Evolutionary conservation across 2,329 filamentous ascomycete species (phyloP), one percentile per base, ranked within the genome.

Genomic region (Venturia carpophila): DNA sequence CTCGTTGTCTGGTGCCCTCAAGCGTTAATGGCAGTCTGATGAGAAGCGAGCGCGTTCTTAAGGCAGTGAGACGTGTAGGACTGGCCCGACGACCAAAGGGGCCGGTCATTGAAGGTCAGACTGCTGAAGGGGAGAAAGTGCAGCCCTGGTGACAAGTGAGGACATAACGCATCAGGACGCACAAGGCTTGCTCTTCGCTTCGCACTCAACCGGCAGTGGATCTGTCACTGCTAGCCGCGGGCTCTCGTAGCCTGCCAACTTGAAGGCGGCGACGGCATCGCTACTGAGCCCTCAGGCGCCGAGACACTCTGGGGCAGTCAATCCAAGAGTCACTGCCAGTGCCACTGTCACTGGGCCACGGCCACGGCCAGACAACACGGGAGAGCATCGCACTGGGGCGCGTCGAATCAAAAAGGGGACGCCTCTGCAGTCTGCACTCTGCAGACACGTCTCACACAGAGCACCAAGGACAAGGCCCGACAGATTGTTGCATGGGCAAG

Each of bases 1-100:
- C 47, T 52, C 39, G 37, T 45, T 27, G 21, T 45, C 42, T 61
- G 39, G 60, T 61, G 60, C 60, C 43, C 42, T 43, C 39, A 24
- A 27, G 37, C 60, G 37, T 61, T 42, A 42, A 61, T 61, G 60
- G 60, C 60, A 34, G 24, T 30, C 42, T 61, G 41, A 41, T 61
- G 60, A 61, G 39, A 61, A 43, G 42, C 60, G n/a, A 61, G 37
- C n/a, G 60, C 60, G n/a, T 61, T 61, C 60, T 61, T 37, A 61
- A 52, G 34, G 60, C 60, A 42, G 60, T 61, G 60, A 61, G 60
- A 61, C 60, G 39, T 61, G 60, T 37, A 42, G 42, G 60, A 45
- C 27, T 37, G 27, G 30, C 37, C 52, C 34, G 52, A 56, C 27
- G 27, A 34, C 24, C 24, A 10, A 52, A 52, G 47, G 5, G 47